Evolutionary conservation across 2,329 filamentous ascomycete species (phyloP).

Genomic region (Acrocalymma vagum): DNA sequence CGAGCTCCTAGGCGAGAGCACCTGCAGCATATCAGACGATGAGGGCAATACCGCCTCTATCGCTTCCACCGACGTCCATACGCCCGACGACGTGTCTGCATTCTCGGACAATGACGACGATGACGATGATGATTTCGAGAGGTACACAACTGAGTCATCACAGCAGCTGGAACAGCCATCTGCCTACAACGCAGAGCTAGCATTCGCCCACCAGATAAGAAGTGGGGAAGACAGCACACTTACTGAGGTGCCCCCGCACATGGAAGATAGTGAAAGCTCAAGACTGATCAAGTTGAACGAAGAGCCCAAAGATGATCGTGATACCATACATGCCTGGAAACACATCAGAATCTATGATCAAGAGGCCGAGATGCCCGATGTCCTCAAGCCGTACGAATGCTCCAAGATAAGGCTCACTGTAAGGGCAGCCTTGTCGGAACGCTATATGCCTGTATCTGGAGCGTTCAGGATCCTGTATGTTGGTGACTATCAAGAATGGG

Average conservation of each 20-base stretch:
- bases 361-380: slow-evolving; percentile 27
- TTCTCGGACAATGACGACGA: slow-evolving; percentile 42
- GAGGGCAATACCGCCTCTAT: slow-evolving; percentile 48
- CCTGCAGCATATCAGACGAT: slow-evolving; percentile 44
- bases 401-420: slow-evolving; percentile 37
- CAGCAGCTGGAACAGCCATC: slow-evolving; percentile 12
- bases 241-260: slow-evolving; percentile 35
- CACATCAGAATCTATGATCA: slow-evolving; percentile 30
- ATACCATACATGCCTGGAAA: slow-evolving; percentile 24
- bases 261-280: slow-evolving; percentile 28
- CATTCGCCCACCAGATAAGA: slow-evolving; percentile 23
- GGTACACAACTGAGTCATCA: slow-evolving; percentile 27
- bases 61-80: slow-evolving; percentile 41
- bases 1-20: slow-evolving; percentile 40
- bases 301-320: slow-evolving; percentile 15
- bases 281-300: slow-evolving; percentile 36
- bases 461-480: slow-evolving; percentile 45
- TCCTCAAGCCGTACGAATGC: slow-evolving; percentile 35
- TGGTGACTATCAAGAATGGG: slow-evolving; percentile 39
- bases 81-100: slow-evolving; percentile 43
- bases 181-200: slow-evolving; percentile 18
- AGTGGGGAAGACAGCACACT: slow-evolving; percentile 37
- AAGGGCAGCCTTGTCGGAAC: slow-evolving; percentile 34
- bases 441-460: slow-evolving; percentile 31
- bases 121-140: slow-evolving; percentile 32